A percentile compares a stretch with the other conserved stretches of the same genome.
Evolutionary conservation across 192 early-diverging fungal genomes (phyloP).

Genomic region (Mortierella claussenii): DNA sequence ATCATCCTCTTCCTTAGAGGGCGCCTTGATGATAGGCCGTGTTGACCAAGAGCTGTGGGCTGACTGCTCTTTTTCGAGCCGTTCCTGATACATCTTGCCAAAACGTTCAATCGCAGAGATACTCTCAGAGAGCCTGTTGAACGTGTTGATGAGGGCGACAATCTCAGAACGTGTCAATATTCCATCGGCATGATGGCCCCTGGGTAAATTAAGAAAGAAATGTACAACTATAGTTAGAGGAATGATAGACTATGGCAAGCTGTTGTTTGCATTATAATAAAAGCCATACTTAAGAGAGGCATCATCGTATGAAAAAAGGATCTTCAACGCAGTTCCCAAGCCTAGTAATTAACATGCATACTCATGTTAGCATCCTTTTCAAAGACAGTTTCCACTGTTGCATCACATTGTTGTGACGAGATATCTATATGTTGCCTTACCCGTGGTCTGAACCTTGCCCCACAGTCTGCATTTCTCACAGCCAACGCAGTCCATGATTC

Average conservation of each 20-base stretch:
- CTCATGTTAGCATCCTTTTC: too few species aligned
- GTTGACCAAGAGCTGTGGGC: neutral
- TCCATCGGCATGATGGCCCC: slow-evolving; percentile 61
- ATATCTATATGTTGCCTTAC: neutral
- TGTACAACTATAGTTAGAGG: neutral
- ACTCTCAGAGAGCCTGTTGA: slow-evolving; percentile 89
- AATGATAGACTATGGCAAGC: too few species aligned
- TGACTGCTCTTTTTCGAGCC: slow-evolving; percentile 16
- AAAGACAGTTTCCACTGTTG: too few species aligned
- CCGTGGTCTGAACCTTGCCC: slow-evolving; percentile 93
- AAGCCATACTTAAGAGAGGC: slow-evolving; percentile 62
- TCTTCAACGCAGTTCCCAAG: slow-evolving; percentile 95
- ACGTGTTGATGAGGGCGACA: slow-evolving; percentile 91
- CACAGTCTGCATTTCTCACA: slow-evolving; percentile 99
- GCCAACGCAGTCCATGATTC: slow-evolving; percentile 99
- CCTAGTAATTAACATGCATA: slow-evolving; percentile 65
- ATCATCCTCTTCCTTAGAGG: slow-evolving; percentile 39
- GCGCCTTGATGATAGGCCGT: slow-evolving; percentile 18
- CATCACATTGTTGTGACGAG: too few species aligned
- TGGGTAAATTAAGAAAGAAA: slow-evolving; percentile 11
- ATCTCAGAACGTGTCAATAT: slow-evolving; percentile 82
- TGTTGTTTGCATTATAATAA: neutral
- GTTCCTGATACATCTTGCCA: slow-evolving; percentile 73
- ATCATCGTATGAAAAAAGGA: slow-evolving; percentile 93
- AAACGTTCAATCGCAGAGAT: slow-evolving; percentile 85